Evolutionary conservation across 768 basidiomycete genomes (phyloP).

Genomic region (Russula griseocarnosa): DNA sequence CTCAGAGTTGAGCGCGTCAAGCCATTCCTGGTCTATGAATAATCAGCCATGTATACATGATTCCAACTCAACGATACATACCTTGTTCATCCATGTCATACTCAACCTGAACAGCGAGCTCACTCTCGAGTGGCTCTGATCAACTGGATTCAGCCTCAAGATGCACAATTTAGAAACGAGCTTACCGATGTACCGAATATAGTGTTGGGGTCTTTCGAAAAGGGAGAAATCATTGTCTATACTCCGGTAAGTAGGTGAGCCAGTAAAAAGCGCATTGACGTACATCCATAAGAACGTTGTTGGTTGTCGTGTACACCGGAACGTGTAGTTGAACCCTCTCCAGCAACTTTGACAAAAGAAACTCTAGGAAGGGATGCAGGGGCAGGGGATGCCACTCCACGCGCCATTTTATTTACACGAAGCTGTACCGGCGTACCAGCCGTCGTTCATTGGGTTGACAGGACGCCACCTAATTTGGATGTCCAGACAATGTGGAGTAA

Average conservation of each 20-base stretch:
- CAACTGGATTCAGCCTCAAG: slow-evolving; percentile 6
- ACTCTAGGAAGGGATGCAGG: slow-evolving; percentile 32
- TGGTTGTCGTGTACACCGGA: slow-evolving; percentile 61
- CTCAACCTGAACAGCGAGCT: slow-evolving; percentile 89
- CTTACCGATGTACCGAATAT: slow-evolving; percentile 87
- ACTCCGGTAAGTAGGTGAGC: slow-evolving; percentile 15
- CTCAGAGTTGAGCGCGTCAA: slow-evolving; percentile 78
- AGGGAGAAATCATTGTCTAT: slow-evolving; percentile 65
- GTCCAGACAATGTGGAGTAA: neutral
- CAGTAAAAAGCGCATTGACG: slow-evolving; percentile 32
- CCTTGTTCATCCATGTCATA: slow-evolving; percentile 99
- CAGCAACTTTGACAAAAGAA: slow-evolving; percentile 16
- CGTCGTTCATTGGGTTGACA: neutral
- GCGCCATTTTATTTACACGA: neutral
- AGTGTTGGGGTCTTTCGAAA: slow-evolving; percentile 75
- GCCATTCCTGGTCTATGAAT: slow-evolving; percentile 86
- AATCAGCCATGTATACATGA: neutral
- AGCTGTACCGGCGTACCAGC: too few relatives aligned
- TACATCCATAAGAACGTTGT: slow-evolving; percentile 40
- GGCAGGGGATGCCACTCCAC: slow-evolving; percentile 34
- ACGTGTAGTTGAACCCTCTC: slow-evolving; percentile 41
- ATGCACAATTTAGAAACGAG: slow-evolving; percentile 6
- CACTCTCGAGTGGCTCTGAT: slow-evolving; percentile 85
- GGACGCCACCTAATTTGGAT: neutral
- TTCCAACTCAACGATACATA: slow-evolving; percentile 32